phyloP scores from a whole-genome alignment of 257 asterid genomes.

The Plectranthus barbatus region DNA sequence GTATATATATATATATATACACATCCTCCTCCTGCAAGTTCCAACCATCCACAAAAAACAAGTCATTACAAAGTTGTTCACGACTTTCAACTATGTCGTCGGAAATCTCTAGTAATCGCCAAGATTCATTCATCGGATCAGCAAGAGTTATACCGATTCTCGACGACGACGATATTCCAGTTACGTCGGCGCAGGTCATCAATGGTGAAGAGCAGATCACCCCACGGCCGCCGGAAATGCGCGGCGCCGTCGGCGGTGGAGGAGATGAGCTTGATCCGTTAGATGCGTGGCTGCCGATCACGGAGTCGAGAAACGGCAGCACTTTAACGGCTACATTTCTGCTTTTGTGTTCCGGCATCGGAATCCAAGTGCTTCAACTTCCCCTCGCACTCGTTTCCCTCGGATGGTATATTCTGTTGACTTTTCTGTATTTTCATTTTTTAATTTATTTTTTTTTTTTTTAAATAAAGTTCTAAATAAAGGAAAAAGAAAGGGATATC shows the following conservation, averaged over 20 bases:
- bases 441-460: no score
- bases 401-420: conserved; percentile 45
- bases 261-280: conserved; percentile 1
- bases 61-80: not conserved
- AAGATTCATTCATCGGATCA: conserved; percentile 4
- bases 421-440: not conserved
- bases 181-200: not conserved
- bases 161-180: conserved; percentile 1
- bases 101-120: conserved; percentile 8
- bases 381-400: conserved; percentile 55
- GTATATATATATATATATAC: no score
- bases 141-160: conserved; percentile 25
- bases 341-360: conserved; percentile 47
- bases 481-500: no score
- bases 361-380: conserved; percentile 45
- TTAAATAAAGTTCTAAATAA: no score
- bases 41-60: not conserved
- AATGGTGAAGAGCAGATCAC: not conserved
- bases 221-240: not conserved
- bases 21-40: not conserved
- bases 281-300: conserved; percentile 49
- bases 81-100: conserved; percentile 8
- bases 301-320: conserved; percentile 52
- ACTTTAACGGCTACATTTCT: conserved; percentile 29
- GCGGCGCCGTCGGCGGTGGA: not conserved